phyloP scores from a whole-genome alignment of 495 filamentous ascomycete genomes.

The Pyronema domesticum region DNA sequence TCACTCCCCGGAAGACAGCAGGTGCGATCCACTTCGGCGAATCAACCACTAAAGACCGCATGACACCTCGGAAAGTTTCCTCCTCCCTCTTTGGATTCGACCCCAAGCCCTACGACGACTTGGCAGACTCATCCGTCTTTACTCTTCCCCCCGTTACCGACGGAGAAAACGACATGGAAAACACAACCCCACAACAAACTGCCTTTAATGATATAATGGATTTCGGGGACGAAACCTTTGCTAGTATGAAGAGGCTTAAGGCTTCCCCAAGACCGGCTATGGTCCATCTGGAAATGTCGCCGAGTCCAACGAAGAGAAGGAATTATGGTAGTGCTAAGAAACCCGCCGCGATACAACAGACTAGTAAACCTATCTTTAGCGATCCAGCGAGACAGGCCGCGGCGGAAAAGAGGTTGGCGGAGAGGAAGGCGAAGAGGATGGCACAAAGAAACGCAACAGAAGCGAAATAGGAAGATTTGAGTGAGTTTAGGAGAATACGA shows the following conservation, averaged over 20 bases:
- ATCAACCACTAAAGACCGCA: neutral
- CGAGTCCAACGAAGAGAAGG: neutral
- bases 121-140: neutral
- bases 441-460: neutral
- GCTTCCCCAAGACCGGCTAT: neutral
- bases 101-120: neutral
- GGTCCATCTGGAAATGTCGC: neutral
- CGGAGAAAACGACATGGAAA: neutral
- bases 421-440: conserved; percentile 13
- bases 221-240: neutral
- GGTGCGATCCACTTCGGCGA: neutral
- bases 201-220: neutral
- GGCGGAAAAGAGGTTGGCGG: conserved; percentile 15
- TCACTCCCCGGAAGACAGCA: conserved; percentile 4
- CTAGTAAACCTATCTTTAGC: neutral
- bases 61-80: neutral
- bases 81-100: neutral
- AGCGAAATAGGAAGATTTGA: neutral
- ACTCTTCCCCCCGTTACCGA: neutral
- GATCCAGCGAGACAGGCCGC: conserved; percentile 18
- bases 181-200: neutral
- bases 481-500: neutral
- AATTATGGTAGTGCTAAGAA: neutral
- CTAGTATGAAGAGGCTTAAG: neutral
- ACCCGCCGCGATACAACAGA: neutral